Conservation (phyloP, 192 early-diverging fungal species). For the Coemansia furcata region DNA sequence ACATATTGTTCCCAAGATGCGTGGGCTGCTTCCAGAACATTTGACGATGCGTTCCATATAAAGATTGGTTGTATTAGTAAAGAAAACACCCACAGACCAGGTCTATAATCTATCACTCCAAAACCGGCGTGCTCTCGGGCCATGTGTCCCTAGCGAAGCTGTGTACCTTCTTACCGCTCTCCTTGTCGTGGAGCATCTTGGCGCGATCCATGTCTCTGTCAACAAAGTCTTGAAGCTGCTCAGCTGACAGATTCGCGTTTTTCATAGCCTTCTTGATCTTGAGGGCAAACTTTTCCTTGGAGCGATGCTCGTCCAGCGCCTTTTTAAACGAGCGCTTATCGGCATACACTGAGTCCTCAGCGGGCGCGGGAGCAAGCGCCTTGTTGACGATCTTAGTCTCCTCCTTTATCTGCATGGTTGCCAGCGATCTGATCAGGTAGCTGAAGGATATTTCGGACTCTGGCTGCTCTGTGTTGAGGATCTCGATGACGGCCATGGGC, state of each 20-base stretch:
- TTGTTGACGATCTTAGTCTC: slow-evolving; percentile 36
- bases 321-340: slow-evolving; percentile 40
- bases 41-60: neutral
- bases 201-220: slow-evolving; percentile 32
- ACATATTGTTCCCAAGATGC: neutral
- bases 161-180: slow-evolving; percentile 22
- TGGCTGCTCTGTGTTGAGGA: slow-evolving; percentile 69
- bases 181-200: slow-evolving; percentile 22
- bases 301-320: slow-evolving; percentile 29
- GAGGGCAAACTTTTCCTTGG: slow-evolving; percentile 33
- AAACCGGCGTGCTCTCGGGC: slow-evolving; percentile 41
- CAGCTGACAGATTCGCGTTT: slow-evolving; percentile 27
- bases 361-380: slow-evolving; percentile 23
- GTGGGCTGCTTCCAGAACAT: neutral
- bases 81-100: neutral
- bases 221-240: slow-evolving; percentile 42
- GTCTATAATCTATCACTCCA: slow-evolving; percentile 11
- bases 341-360: slow-evolving; percentile 8
- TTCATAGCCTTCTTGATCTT: slow-evolving; percentile 40
- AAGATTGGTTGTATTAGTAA: neutral
- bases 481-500: slow-evolving; percentile 87
- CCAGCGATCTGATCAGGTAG: slow-evolving; percentile 46
- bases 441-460: slow-evolving; percentile 68
- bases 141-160: slow-evolving; percentile 40
- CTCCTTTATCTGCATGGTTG: slow-evolving; percentile 38